Base-by-base conservation (phyloP, 257 asterid genomes). In the Coffea eugenioides region DNA sequence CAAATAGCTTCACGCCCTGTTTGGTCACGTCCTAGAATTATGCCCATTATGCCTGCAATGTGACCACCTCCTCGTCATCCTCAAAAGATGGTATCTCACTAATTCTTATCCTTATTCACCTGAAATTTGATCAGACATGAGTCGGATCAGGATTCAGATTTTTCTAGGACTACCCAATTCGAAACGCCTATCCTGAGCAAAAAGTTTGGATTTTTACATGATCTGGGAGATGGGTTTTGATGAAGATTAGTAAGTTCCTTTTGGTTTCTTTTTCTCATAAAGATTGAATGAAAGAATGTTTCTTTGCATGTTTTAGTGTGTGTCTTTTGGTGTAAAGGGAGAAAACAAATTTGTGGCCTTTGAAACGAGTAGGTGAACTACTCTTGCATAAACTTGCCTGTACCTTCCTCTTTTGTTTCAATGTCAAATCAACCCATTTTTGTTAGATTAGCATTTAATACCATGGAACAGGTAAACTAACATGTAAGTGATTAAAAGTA, bases 11-110 rank as follows among this genome's bases (percentile, higher is more conserved):
- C 31, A 96, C 99, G 21, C 99, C 99, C 98, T 90, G 88, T 92
- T 96, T 51, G 99, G 99, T 75, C 99, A 96, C 73, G 99, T 96
- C 81, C 98, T 86, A 5, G 98, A 96, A 82, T 96, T 96, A 75
- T 96, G 99, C 21, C 99, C 99, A 90, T 96, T 96, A 84, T 94
- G 91, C 81, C 99, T 91, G 91, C 99, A 96, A 94, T 96, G 99
- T 88, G 99, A 96, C 82, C 99, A 96, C 86, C 97, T 82, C 80
- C 99, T 84, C 78, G 98, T 96, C 99, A 96, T 96, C 80, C 70
- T 71, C 52, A 41, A 49, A 8, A 18, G 0, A 8, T 39, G 11
- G 7, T 8, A 14, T 3, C 5, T 16, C 3, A 4, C 3, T 20
- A 7, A n/a, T 20, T 23, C 16, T 46, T 41, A 21, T 21, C 4